Evolutionary conservation across 768 basidiomycete genomes (phyloP), one percentile per base, ranked within the genome.

Genomic region (Amanita brunnescens): DNA sequence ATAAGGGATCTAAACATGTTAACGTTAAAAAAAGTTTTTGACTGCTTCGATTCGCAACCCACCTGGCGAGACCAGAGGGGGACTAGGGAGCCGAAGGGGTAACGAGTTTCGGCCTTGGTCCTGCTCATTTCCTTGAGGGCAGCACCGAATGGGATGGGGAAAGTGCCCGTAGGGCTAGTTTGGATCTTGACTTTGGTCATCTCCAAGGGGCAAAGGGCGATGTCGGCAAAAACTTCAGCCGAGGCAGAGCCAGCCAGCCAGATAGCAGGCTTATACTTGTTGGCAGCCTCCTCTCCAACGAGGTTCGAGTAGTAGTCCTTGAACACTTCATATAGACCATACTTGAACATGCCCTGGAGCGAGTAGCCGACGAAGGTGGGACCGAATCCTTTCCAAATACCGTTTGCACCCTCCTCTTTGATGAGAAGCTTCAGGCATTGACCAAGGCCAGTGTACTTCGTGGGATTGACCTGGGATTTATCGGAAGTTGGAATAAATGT

Each of bases 281-380:
- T 68, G 21, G 87, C 66, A 37, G 78, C 71, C 65, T 91, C 88
- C 68, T 94, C 84, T 47, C 93, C 93, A 55, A 91, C 84, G 57
- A 85, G 64, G 79, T 93, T 93, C 77, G 82, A 82, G 79, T 93
- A 94, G 57, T 64, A 53, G 68, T 96, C 93, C 78, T 95, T 97
- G 87, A 94, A 97, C 64, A 87, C 67, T 72, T 97, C 93, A 68
- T 96, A 96, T 67, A 94, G 88, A 74, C 94, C 94, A 68, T 91
- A 96, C 73, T 97, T 97, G 86, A 95, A 92, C 81, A 93, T 85
- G 66, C 94, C 94, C 73, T 96, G 94, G 61, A 92, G 78, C 7
- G 91, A 90, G 76, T 94, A 94, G 57, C 94, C 92, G 69, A 95
- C 75, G 56, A 92, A 75, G 54, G 94, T 97, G 49, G 94, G 94